phyloP scores from a whole-genome alignment of 2,329 filamentous ascomycete genomes.

The Paraphoma sp. region DNA sequence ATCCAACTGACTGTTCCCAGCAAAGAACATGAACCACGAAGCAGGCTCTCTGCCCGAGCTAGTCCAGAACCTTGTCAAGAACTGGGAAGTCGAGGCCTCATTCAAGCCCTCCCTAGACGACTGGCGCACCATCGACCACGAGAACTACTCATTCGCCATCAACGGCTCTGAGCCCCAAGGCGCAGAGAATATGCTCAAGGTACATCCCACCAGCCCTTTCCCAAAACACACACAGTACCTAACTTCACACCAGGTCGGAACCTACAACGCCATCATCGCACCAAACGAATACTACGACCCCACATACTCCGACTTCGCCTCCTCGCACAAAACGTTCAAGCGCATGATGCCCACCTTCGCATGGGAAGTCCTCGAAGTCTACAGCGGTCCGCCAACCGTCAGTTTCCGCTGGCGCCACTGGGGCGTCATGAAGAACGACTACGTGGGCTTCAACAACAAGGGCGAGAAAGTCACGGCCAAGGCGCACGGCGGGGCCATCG shows the following conservation, averaged over 20 bases:
- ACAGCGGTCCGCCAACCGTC: constrained; percentile 68
- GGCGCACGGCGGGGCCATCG: constrained; percentile 66
- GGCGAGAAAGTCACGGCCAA: constrained; percentile 69
- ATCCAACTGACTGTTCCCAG: constrained; percentile 45
- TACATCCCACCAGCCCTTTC: background rate
- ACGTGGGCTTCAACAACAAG: constrained; percentile 67
- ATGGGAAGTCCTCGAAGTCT: constrained; percentile 74
- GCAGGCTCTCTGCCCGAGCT: constrained; percentile 64
- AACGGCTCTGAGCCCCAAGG: constrained; percentile 65
- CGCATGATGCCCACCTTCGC: constrained; percentile 76
- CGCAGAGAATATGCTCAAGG: constrained; percentile 68
- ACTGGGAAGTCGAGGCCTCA: constrained; percentile 75
- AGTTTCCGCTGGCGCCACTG: constrained; percentile 72
- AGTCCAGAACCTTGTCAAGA: constrained; percentile 74
- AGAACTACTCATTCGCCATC: constrained; percentile 68
- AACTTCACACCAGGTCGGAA: constrained; percentile 56
- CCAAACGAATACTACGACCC: constrained; percentile 71
- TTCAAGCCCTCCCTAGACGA: constrained; percentile 68
- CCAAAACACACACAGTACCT: background rate
- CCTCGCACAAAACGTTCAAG: constrained; percentile 74
- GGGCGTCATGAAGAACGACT: constrained; percentile 71
- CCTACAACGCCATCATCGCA: constrained; percentile 72
- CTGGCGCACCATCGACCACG: constrained; percentile 70
- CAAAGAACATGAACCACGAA: constrained; percentile 63
- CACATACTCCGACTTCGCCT: constrained; percentile 65